Evolutionary conservation across 352 stramenopile species (phyloP), one percentile per base, ranked within the genome.

Genomic region (Globisporangium recalcitrans): DNA sequence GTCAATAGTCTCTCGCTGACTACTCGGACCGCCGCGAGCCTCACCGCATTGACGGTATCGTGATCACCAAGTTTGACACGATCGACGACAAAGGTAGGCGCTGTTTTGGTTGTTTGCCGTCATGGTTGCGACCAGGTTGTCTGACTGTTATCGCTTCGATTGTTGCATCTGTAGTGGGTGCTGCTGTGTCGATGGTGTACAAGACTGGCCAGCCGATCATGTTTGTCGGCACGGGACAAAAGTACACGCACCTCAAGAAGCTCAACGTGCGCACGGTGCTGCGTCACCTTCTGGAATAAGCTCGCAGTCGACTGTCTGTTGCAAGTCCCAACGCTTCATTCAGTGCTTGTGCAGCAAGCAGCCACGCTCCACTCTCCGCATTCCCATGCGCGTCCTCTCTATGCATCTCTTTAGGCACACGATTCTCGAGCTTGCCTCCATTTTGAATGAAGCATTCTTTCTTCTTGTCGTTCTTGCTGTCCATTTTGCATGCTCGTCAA

Each of bases 61-160:
- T 99, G 60, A 88, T 99, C 64, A 99, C 97, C 53, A 99, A 99
- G 77, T 99, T 99, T 70, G 97, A 99, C 81, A 99, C 97, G 10
- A 98, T 99, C 56, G 97, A 98, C 65, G 97, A 99, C 74, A 99
- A 99, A 77, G 81, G 82, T 91, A 58, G 24, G 71, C 70, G n/a
- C 34, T 49, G 49, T 42, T 31, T 59, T 65, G 29, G 38, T 48
- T 62, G n/a, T n/a, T n/a, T n/a, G n/a, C n/a, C n/a, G n/a, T n/a
- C n/a, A n/a, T 38, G 29, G 4, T 44, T 57, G 9, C n/a, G 51
- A 44, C 0, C 29, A 44, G n/a, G 29, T 29, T 57, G 29, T 3
- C 29, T 42, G 40, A 38, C 16, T 1, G 48, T 19, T 29, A 22
- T 8, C 10, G 11, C 34, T 32, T 36, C 5, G 36, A 27, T 58